Evolutionary conservation across 208 protist genomes (phyloP), one percentile per base, ranked within the genome.

Genomic region (Phytomonas serpens): DNA sequence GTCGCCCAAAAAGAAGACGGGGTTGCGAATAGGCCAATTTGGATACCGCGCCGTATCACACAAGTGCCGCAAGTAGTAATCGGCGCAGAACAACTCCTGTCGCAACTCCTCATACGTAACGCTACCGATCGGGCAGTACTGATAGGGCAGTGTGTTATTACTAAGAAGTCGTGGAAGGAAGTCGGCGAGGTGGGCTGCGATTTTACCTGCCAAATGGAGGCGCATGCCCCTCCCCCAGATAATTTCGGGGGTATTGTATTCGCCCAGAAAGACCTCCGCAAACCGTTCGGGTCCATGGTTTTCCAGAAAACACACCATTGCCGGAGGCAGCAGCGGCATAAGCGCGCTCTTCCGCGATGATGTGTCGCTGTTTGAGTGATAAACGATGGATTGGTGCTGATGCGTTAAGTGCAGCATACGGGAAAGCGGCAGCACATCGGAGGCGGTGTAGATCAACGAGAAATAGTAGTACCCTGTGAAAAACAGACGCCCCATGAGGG

Each of bases 141-240:
- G 84, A 68, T 98, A 98, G 47, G 96, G 71, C 19, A 88, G 82
- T 19, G 76, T 81, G 77, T 89, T 95, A 83, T 97, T 97, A 61
- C 87, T 84, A 29, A 94, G 72, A 31, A 98, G 80, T 5, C 96
- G 90, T 57, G 96, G 95, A 10, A 95, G 94, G 77, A 98, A 97
- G 62, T 98, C 94, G 23, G 82, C 80, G 36, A 99, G 70, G 74
- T 99, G 97, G 0, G 86, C 74, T 9, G 93, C 87, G n/a, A 98
- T 87, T 74, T 96, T 97, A 40, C 90, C 82, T 0, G 93, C 87
- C 67, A 98, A 84, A 42, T 88, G 78, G 67, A 82, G 82, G 27
- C 97, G 89, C 97, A 99, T 99, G 30, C 84, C 73, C 16, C 79
- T 85, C 23, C 92, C 93, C 96, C 97, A 99, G 72, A 99, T 98